Evolutionary conservation across 805 yeast genomes (phyloP), one percentile per base, ranked within the genome.

Genomic region (Nakazawaea wyomingensis): DNA sequence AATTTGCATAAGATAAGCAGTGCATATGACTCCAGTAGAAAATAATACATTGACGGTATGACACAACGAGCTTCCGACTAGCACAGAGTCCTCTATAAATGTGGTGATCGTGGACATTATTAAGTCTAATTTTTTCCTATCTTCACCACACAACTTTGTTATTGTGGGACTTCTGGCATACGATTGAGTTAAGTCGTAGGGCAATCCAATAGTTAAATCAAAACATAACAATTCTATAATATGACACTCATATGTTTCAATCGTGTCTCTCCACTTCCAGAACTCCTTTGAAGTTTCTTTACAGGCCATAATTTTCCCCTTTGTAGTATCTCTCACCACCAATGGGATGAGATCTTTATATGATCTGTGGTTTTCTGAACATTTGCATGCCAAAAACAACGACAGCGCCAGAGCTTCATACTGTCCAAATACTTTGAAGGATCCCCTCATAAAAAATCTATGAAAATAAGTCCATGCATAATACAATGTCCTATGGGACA

Each of bases 371-470:
- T 76, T 65, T 44, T 76, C 82, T 41, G 76, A 79, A 6, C 74
- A 66, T 47, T 76, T 76, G 42, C 76, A 65, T 4, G 80, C 80
- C 20, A 76, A 56, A 49, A 76, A 76, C 14, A 77, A 49, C 24
- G 73, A 57, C 2, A 78, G 67, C 1, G 76, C 78, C 0, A 71
- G 80, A 6, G 70, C 61, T 45, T 77, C 78, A 48, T 69, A 77
- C 40, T 69, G 68, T 46, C 74, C 80, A 47, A 60, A 60, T 34
- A 60, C 54, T 31, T 59, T 56, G 39, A 74, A 50, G 28, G 73
- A 67, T 41, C 60, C 56, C 21, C 75, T 57, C 69, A 71, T 67
- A 52, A 74, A 77, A 54, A 74, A 76, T 39, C 82, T 58, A 47
- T 76, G 82, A 41, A 76, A 60, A 46, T 63, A 69, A 13, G 60